These are phyloP conservation scores for Psophocarpus tetragonolobus DNA, from an alignment of 306 rosid genomes.

Conservation along the genomic window DNA sequence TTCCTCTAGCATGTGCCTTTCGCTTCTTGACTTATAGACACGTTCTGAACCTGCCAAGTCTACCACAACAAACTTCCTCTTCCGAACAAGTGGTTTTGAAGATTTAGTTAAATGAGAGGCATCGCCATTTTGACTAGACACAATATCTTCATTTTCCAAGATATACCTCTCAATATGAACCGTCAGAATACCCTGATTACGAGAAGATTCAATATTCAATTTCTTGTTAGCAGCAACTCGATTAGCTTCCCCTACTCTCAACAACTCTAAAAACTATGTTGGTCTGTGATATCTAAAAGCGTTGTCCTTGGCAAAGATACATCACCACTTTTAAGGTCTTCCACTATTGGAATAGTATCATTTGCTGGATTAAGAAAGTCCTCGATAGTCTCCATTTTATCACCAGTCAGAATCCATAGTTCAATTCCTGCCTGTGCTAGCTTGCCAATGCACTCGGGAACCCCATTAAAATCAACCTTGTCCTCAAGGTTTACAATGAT, in stretches of 20 bases:
- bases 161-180: conserved; percentile 86
- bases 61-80: conserved; percentile 92
- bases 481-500: too few species aligned
- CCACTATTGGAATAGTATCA: conserved; percentile 90
- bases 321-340: conserved; percentile 92
- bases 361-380: conserved; percentile 88
- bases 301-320: conserved; percentile 87
- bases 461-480: too few species aligned
- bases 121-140: conserved; percentile 67
- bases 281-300: conserved; percentile 81
- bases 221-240: conserved; percentile 92
- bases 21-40: conserved; percentile 95
- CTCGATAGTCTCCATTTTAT: conserved; percentile 40
- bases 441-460: too few species aligned
- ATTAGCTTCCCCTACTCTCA: conserved; percentile 88
- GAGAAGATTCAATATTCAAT: conserved; percentile 92
- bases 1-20: conserved; percentile 94
- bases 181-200: conserved; percentile 95
- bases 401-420: too few species aligned
- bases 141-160: conserved; percentile 58
- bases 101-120: conserved; percentile 71
- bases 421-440: too few species aligned
- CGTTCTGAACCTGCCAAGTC: conserved; percentile 99
- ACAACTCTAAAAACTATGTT: conserved; percentile 72
- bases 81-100: conserved; percentile 77